Evolutionary conservation across 192 early-diverging fungal genomes (phyloP), one percentile per base, ranked within the genome.

Genomic region (Entomortierella chlamydospora): DNA sequence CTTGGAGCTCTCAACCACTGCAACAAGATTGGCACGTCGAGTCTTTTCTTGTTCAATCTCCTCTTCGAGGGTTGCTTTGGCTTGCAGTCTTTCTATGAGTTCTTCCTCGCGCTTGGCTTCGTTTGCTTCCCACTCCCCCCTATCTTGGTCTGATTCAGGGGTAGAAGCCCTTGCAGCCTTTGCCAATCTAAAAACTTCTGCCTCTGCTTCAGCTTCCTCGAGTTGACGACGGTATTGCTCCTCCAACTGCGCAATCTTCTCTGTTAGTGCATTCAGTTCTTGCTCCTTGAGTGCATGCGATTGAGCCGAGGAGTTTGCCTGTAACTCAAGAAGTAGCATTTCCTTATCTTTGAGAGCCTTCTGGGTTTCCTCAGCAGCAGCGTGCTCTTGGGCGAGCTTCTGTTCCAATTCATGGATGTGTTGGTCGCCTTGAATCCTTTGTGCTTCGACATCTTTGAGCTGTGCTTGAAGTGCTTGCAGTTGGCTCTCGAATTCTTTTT

Each of bases 331-430:
- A 43, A 18, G n/a, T 39, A 33, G 23, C 52, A 74, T 63, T 42
- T 83, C 83, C n/a, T 62, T 61, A 49, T 78, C 65, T 2, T 62
- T 43, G 17, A 72, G 41, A 15, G 54, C 43, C 22, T 72, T 39
- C 51, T 77, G 52, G 17, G 42, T 31, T 29, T 77, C 72, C 49
- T 81, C 57, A 33, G 59, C 54, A 2, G n/a, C 37, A 4, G 45
- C 57, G 12, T 79, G 64, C 34, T 78, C 64, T n/a, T 39, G 33
- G 4, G 54, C 51, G 12, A 83, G 69, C 22, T 73, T 70, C 0
- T 61, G 26, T 37, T 83, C 82, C 20, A 83, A 54, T 31, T 71
- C 57, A 10, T 51, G 41, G 30, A 83, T 74, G 33, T 66, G 55
- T 11, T 61, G 52, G 28, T 83, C 67, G 53, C 68, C 68, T 25